Evolutionary conservation across 345 rosid genomes (phyloP), one percentile per base, ranked within the genome.

Genomic region (Boechera stricta): DNA sequence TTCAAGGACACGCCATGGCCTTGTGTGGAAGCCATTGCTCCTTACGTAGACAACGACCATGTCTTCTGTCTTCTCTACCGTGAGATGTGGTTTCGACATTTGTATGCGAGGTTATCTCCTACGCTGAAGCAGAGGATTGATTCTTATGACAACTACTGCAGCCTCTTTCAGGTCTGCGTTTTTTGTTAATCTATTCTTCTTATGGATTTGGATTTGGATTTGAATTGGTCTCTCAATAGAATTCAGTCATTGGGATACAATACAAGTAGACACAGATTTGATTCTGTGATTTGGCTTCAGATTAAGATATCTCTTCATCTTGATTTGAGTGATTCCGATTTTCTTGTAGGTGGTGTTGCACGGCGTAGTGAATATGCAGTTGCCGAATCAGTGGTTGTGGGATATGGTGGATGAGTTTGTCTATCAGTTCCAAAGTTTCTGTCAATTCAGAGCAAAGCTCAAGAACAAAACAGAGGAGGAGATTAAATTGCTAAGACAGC

Each of bases 331-430:
- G 24, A 21, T 21, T 21, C 24, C 24, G 24, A 21, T 21, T 21
- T 28, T 39, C 11, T 12, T 66, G 69, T 67, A 90, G 95, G 99
- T 95, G 44, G 97, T 93, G 73, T 77, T 95, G 94, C 97, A 88
- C 45, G 98, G 96, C 8, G 94, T 88, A 53, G 97, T 95, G 80
- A 95, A 88, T 79, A 95, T 92, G 98, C 98, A 95, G 64, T 58
- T 95, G 72, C 99, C 99, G 1, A 95, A 92, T 64, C 99, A 95
- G 85, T 95, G 99, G 98, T 65, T 95, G 83, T 95, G 99, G 99
- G 98, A 95, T 74, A 91, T 95, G 99, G 98, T 95, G 77, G 98
- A 95, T 85, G 99, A 95, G 88, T 95, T 92, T 86, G 94, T 95
- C 4, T 95, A 95, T 77, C 99, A 95, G 80, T 95, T 95, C 67